Evolutionary conservation across 2,329 filamentous ascomycete genomes (phyloP).

Genomic region (Septoria linicola): DNA sequence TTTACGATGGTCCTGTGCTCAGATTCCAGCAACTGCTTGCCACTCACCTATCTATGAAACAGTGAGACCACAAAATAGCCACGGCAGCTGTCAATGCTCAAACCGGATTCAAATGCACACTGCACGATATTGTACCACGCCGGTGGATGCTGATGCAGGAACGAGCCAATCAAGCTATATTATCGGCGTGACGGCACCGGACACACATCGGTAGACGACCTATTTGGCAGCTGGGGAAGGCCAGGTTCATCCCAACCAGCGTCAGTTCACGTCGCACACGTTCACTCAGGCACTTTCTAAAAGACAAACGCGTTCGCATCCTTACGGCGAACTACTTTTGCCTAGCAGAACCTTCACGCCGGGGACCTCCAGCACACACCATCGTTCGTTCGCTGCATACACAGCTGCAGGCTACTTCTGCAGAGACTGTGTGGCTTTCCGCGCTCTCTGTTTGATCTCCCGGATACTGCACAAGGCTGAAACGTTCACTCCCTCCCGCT

Average conservation of each 20-base stretch:
- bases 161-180: constrained; percentile 14
- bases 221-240: constrained; percentile 14
- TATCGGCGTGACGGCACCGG: constrained; percentile 19
- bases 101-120: constrained; percentile 17
- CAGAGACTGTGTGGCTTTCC: constrained; percentile 6
- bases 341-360: constrained; percentile 1
- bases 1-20: constrained; percentile 14
- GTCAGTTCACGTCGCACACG: constrained; percentile 12
- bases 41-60: constrained; percentile 19
- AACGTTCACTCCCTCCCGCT: constrained; percentile 4
- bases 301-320: constrained; percentile 16
- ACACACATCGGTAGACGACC: constrained; percentile 14
- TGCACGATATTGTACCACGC: constrained; percentile 16
- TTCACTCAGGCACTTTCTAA: constrained; percentile 11
- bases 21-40: constrained; percentile 19
- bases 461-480: constrained; percentile 14
- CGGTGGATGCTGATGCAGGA: constrained; percentile 13
- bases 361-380: constrained; percentile 6
- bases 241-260: constrained; percentile 19
- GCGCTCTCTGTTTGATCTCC: constrained; percentile 8
- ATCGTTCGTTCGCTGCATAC: constrained; percentile 10
- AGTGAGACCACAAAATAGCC: constrained; percentile 16
- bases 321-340: neutral
- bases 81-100: constrained; percentile 20
- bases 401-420: constrained; percentile 10